Evolutionary conservation across 1,284 basidiomycete species (phyloP), one percentile per base, ranked within the genome.

Genomic region (Leccinum olivaceoglutinosum): DNA sequence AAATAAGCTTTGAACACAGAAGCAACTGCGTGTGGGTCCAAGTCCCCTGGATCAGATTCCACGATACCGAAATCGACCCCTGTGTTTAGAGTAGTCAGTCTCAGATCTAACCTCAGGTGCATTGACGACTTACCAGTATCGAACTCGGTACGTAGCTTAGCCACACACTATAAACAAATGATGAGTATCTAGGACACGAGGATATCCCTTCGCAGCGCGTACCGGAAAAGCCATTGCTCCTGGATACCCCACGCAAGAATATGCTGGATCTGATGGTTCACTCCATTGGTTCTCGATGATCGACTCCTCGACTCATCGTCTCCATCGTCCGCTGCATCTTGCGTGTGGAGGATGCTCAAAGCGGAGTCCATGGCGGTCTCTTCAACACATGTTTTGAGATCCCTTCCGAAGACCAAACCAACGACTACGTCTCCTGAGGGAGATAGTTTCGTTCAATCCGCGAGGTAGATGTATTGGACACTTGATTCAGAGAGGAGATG

Each of bases 11-110:
- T 92, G 76, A 92, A 92, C 54, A 91, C 80, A 46, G 92, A 93
- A 39, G 95, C 88, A 14, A 98, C 94, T 2, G 94, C 92, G 72
- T 96, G 93, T 44, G 94, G 94, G 73, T 96, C 94, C 38, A 96
- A 78, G 69, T 96, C 93, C 16, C 89, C 85, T 29, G 92, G 92
- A 57, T 85, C 83, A 68, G 86, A 89, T 66, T 85, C 82, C 34
- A 80, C 77, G 77, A 96, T 83, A 71, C 94, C 88, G 69, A 88
- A 92, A 76, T 96, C 94, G 59, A 88, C 89, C 61, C 94, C 92
- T 88, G 67, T 60, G 58, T 70, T 68, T 34, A 60, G n/a, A 53
- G 56, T 60, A 59, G 57, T 69, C 64, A 66, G 57, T 60, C 25
- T 41, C 29, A 9, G 44, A 46, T 61, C 36, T 55, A 53, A 29